phyloP scores from a whole-genome alignment of 2,329 filamentous ascomycete species.

The Trichoderma oligosporum region DNA sequence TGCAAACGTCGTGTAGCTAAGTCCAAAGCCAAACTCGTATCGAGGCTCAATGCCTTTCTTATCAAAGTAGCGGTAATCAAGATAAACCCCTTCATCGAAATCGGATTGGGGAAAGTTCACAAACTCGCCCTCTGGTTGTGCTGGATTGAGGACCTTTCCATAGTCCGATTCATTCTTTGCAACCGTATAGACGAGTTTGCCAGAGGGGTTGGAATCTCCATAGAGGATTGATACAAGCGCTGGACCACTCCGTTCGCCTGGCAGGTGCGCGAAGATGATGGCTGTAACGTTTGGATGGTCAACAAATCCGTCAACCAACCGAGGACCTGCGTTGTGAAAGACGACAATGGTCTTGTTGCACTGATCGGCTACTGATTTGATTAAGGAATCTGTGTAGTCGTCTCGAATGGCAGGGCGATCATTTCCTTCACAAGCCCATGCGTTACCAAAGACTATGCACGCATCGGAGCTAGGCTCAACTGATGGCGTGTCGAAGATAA shows the following conservation, averaged over 20 bases:
- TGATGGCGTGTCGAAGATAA: conserved; percentile 43
- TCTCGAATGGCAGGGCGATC: conserved; percentile 61
- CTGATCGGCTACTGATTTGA: conserved; percentile 53
- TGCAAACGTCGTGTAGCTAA: conserved; percentile 53
- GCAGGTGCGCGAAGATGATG: conserved; percentile 60
- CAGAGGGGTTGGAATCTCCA: conserved; percentile 53
- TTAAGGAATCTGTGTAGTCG: conserved; percentile 58
- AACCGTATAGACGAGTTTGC: conserved; percentile 59
- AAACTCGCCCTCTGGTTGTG: conserved; percentile 48
- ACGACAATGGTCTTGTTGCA: conserved; percentile 63
- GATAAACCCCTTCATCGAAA: conserved; percentile 49
- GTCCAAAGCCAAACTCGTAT: conserved; percentile 55
- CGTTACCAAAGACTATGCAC: conserved; percentile 65
- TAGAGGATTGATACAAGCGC: conserved; percentile 56
- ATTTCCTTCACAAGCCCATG: conserved; percentile 69
- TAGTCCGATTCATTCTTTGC: conserved; percentile 56
- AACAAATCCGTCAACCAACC: conserved; percentile 58
- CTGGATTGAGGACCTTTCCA: conserved; percentile 40
- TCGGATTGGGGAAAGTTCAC: conserved; percentile 49
- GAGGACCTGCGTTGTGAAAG: conserved; percentile 60
- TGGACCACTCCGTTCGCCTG: conserved; percentile 59
- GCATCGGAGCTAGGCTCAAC: conserved; percentile 54
- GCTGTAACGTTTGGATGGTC: conserved; percentile 62
- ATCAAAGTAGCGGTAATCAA: conserved; percentile 56
- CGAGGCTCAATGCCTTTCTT: conserved; percentile 44